These are phyloP conservation scores for Hordeum marinum DNA, from an alignment of 176 grass and related monocot species.

Conservation along the genomic window DNA sequence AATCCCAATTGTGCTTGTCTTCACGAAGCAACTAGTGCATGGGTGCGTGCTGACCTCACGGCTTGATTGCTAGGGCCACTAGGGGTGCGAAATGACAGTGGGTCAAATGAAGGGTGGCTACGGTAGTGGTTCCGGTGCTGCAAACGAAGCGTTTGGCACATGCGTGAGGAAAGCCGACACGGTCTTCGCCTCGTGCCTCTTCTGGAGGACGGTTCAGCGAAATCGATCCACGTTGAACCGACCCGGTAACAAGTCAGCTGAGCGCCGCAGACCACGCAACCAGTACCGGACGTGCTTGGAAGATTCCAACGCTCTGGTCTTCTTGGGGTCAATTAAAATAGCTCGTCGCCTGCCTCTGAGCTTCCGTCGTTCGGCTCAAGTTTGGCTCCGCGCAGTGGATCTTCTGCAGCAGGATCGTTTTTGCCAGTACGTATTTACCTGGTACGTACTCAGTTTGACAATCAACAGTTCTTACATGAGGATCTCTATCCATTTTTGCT, in stretches of 20 bases:
- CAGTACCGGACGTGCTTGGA: slow-evolving; percentile 2
- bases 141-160: neutral
- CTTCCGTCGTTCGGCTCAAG: neutral
- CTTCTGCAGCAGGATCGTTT: slow-evolving; percentile 12
- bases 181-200: slow-evolving; percentile 3
- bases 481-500: neutral
- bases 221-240: neutral
- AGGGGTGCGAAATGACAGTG: neutral
- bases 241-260: slow-evolving; percentile 29
- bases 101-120: neutral
- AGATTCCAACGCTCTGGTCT: slow-evolving; percentile 27
- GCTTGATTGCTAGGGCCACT: neutral
- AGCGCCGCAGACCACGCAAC: neutral
- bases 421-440: neutral
- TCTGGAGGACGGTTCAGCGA: slow-evolving; percentile 9
- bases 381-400: neutral
- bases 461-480: neutral
- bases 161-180: neutral
- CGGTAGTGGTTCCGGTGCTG: neutral
- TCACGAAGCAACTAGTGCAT: neutral
- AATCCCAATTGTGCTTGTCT: neutral
- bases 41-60: neutral
- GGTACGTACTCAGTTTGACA: neutral
- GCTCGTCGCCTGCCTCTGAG: neutral
- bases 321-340: slow-evolving; percentile 5